Evolutionary conservation across 129 eudicot genomes (phyloP), one percentile per base, ranked within the genome.

Genomic region (Centella asiatica): DNA sequence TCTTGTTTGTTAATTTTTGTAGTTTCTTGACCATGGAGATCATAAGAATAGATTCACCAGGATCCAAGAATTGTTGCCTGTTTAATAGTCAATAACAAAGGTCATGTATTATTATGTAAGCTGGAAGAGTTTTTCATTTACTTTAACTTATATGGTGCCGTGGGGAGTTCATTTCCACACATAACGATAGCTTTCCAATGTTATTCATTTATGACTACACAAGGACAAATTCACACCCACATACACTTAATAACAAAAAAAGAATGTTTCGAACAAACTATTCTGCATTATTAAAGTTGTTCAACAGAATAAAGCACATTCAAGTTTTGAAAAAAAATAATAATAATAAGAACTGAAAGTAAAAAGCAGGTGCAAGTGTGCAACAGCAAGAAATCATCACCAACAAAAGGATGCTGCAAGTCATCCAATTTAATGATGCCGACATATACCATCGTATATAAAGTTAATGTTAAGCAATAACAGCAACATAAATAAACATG

Each of bases 21-120:
- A 85, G 61, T 64, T 88, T 93, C 85, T 85, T 93, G 24, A 93
- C 96, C 99, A 88, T 82, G 19, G 99, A 93, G 70, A 93, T 93
- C 99, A 93, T 88, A 64, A 93, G 79, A 51, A 93, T 81, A 0
- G 95, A 85, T 61, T 93, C 99, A 18, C 95, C 99, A 1, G 92
- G 89, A 69, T 88, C 99, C 86, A 93, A 72, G 59, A 88, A 85
- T 45, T 87, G 89, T 69, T 85, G 85, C 99, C 99, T 93, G 82
- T 69, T 26, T 6, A 69, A 6, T 57, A 49, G 52, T 51, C 65
- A 62, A 42, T 34, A 59, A 69, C 27, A 63, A 62, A 48, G 45
- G n/a, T n/a, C n/a, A n/a, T n/a, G n/a, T n/a, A n/a, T n/a, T n/a
- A n/a, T n/a, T n/a, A n/a, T n/a, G n/a, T n/a, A n/a, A n/a, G n/a